These are phyloP conservation scores for Lumnitzera racemosa DNA, from an alignment of 345 rosid species.

Conservation along the genomic window DNA sequence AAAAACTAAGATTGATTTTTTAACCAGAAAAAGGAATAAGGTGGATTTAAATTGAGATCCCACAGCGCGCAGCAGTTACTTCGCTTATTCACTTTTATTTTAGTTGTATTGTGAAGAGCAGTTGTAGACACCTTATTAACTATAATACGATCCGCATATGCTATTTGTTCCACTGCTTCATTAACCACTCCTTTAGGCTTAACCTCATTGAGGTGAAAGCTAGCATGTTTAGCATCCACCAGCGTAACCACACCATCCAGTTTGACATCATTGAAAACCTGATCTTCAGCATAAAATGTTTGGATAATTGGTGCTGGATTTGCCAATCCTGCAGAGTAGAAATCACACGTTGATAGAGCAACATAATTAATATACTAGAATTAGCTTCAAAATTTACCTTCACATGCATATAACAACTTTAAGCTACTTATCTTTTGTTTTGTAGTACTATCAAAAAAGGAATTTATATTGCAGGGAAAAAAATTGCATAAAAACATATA, in stretches of 20 bases:
- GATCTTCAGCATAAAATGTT: conserved; percentile 91
- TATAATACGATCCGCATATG: conserved; percentile 87
- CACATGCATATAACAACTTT: too few species aligned
- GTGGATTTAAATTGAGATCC: too few species aligned
- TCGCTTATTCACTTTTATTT: too few species aligned
- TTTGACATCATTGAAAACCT: conserved; percentile 75
- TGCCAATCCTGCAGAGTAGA: conserved; percentile 60
- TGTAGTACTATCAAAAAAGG: too few species aligned
- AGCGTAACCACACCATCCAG: conserved; percentile 91
- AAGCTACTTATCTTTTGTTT: too few species aligned
- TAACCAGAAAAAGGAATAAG: too few species aligned
- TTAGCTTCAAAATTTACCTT: too few species aligned
- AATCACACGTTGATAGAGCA: not conserved
- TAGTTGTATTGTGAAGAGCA: not conserved
- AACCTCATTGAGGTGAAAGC: conserved; percentile 72
- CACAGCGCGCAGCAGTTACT: too few species aligned
- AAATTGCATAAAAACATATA: not conserved
- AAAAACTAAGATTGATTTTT: too few species aligned
- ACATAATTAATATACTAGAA: too few species aligned
- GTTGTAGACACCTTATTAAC: conserved; percentile 60
- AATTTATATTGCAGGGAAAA: too few species aligned
- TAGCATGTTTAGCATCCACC: conserved; percentile 94
- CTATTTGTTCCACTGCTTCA: conserved; percentile 97
- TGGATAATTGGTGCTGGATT: conserved; percentile 98
- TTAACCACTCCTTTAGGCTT: conserved; percentile 90